A percentile compares a stretch with the other conserved stretches of the same genome.
phyloP scores from a whole-genome alignment of 1,284 basidiomycete genomes.

The Sporisorium graminicola region DNA sequence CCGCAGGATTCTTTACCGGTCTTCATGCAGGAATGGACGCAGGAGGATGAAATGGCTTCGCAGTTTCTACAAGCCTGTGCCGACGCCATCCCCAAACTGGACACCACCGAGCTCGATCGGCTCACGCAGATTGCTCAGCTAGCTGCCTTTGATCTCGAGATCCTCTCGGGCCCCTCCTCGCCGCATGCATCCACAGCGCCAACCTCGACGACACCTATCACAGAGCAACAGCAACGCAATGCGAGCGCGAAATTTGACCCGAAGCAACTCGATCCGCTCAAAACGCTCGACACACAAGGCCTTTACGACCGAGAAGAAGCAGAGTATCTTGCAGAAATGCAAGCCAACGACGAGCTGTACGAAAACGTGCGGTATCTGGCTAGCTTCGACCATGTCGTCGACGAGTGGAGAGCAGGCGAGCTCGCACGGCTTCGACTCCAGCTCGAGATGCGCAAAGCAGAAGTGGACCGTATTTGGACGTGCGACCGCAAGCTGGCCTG shows the following conservation, averaged over 20 bases:
- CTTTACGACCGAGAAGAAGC: conserved; percentile 35
- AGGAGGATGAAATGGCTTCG: conserved; percentile 44
- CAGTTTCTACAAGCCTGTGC: conserved; percentile 35
- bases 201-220: background rate
- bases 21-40: conserved; percentile 35
- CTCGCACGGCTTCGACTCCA: conserved; percentile 36
- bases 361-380: conserved; percentile 29
- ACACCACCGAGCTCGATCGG: conserved; percentile 46
- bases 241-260: conserved; percentile 21
- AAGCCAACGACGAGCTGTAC: conserved; percentile 33
- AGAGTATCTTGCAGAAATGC: conserved; percentile 28
- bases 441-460: conserved; percentile 43
- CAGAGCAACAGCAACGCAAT: conserved; percentile 15
- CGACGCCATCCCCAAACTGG: conserved; percentile 23
- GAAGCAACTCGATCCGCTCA: conserved; percentile 28
- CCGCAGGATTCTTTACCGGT: conserved; percentile 1
- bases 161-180: conserved; percentile 10
- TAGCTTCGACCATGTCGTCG: conserved; percentile 43
- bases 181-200: conserved; percentile 11
- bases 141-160: conserved; percentile 36
- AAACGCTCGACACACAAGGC: conserved; percentile 29
- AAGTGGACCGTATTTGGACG: conserved; percentile 44
- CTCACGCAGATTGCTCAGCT: conserved; percentile 44
- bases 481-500: conserved; percentile 49
- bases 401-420: conserved; percentile 45